A percentile compares a stretch with the other conserved stretches of the same genome.
phyloP scores from a whole-genome alignment of 2,329 filamentous ascomycete genomes.

The Ophiostoma montium region DNA sequence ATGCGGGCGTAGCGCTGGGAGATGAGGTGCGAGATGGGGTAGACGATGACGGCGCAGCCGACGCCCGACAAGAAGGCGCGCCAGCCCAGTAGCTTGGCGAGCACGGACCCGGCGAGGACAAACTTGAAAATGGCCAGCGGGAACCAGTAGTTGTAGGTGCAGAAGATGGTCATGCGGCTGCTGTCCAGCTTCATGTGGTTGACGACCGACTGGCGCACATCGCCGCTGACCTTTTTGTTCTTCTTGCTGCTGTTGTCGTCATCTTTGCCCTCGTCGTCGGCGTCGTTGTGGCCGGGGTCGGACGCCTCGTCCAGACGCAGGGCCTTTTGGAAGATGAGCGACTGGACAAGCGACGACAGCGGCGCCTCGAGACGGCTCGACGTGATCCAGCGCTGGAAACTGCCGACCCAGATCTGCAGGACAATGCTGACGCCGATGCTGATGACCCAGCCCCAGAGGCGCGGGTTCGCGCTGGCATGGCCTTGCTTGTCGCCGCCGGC shows the following conservation, averaged over 20 bases:
- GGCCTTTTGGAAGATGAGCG: constrained; percentile 23
- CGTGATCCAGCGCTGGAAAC: constrained; percentile 21
- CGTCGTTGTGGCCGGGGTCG: constrained; percentile 7
- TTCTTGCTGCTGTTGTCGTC: constrained; percentile 6
- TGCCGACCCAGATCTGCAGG: constrained; percentile 20
- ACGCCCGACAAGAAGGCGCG: constrained; percentile 20
- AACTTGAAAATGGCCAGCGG: constrained; percentile 23
- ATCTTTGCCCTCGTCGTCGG: background rate
- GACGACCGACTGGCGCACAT: constrained; percentile 21
- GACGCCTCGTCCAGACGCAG: constrained; percentile 22
- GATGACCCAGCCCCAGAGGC: constrained; percentile 20
- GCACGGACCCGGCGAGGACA: constrained; percentile 19
- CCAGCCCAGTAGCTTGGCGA: constrained; percentile 21
- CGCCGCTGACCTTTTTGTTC: constrained; percentile 2
- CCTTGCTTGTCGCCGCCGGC: constrained; percentile 4
- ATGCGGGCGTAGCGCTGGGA: constrained; percentile 19
- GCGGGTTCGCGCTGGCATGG: constrained; percentile 12
- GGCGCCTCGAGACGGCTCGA: constrained; percentile 21
- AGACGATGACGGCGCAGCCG: constrained; percentile 16
- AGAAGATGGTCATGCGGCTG: constrained; percentile 20
- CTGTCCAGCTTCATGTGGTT: constrained; percentile 25
- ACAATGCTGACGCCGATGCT: constrained; percentile 19
- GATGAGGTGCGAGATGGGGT: constrained; percentile 19
- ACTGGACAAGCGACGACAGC: constrained; percentile 20
- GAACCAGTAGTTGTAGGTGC: constrained; percentile 21